Percentiles rank a stretch among this genome's conserved stretches.
Evolutionary conservation across 2,329 filamentous ascomycete species (phyloP).

Genomic region (Zopfia rhizophila): DNA sequence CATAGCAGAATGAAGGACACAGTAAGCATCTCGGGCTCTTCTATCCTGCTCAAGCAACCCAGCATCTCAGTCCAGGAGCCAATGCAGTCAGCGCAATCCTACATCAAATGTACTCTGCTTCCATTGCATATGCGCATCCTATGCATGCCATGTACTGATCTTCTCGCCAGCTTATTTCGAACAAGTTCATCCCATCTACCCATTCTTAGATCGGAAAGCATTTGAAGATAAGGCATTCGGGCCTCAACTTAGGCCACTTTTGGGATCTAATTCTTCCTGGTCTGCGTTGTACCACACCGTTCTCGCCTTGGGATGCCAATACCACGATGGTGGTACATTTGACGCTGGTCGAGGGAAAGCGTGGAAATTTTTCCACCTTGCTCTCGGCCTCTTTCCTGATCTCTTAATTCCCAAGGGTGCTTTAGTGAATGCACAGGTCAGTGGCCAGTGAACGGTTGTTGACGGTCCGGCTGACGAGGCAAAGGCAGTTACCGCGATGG

Average conservation of each 20-base stretch:
- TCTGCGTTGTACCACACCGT: conserved; percentile 53
- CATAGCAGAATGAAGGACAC: too few relatives aligned
- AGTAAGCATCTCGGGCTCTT: too few relatives aligned
- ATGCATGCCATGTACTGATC: too few relatives aligned
- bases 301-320: conserved; percentile 53
- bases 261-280: conserved; percentile 44
- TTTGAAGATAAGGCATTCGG: conserved; percentile 49
- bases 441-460: too few relatives aligned
- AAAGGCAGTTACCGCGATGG: too few relatives aligned
- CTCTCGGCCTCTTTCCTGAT: conserved; percentile 51
- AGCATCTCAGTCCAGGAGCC: too few relatives aligned
- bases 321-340: conserved; percentile 49
- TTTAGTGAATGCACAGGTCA: conserved; percentile 37
- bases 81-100: too few relatives aligned
- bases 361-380: conserved; percentile 54
- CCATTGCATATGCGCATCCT: too few relatives aligned
- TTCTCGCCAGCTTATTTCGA: conserved; percentile 52
- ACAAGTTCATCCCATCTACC: conserved; percentile 52
- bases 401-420: conserved; percentile 35
- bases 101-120: too few relatives aligned
- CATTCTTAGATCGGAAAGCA: conserved; percentile 51
- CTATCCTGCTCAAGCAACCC: too few relatives aligned
- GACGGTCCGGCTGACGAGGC: too few relatives aligned
- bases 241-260: conserved; percentile 33
- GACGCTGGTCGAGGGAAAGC: conserved; percentile 52